A percentile compares a stretch with the other conserved stretches of the same genome.
phyloP scores from a whole-genome alignment of 1,139 yeast species.

The Sugiyamaella xylanicola region DNA sequence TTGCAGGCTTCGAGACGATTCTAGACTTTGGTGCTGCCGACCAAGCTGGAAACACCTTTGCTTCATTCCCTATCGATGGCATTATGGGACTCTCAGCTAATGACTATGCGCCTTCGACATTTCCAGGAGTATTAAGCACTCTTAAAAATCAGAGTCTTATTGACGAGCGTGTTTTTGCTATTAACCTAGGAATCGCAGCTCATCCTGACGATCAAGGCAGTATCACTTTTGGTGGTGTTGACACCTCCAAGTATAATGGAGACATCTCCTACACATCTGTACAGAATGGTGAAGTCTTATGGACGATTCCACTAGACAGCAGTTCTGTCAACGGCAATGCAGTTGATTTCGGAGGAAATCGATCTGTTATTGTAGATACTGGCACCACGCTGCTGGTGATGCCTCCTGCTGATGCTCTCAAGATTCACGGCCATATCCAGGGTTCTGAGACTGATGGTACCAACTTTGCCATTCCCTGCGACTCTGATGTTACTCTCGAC shows the following conservation, averaged over 20 bases:
- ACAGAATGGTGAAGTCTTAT: conserved; percentile 48
- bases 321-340: conserved; percentile 43
- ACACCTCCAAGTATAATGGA: conserved; percentile 48
- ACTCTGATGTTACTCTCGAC: conserved; percentile 46
- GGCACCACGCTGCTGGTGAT: conserved; percentile 66
- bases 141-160: conserved; percentile 46
- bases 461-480: conserved; percentile 63
- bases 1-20: conserved; percentile 49
- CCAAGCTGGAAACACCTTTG: conserved; percentile 56
- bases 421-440: conserved; percentile 54
- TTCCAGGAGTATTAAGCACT: conserved; percentile 47
- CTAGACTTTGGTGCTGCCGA: conserved; percentile 58
- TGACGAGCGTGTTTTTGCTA: conserved; percentile 45
- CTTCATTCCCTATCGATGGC: conserved; percentile 58
- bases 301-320: conserved; percentile 54
- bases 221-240: conserved; percentile 50
- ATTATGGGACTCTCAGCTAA: conserved; percentile 58
- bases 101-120: conserved; percentile 36
- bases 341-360: conserved; percentile 43
- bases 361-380: conserved; percentile 61
- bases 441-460: conserved; percentile 56
- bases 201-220: conserved; percentile 47
- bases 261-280: conserved; percentile 49
- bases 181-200: conserved; percentile 47
- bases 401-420: conserved; percentile 58